A percentile compares a stretch with the other conserved stretches of the same genome.
Evolutionary conservation across 345 rosid genomes (phyloP).

Genomic region (Dipteronia sinensis): DNA sequence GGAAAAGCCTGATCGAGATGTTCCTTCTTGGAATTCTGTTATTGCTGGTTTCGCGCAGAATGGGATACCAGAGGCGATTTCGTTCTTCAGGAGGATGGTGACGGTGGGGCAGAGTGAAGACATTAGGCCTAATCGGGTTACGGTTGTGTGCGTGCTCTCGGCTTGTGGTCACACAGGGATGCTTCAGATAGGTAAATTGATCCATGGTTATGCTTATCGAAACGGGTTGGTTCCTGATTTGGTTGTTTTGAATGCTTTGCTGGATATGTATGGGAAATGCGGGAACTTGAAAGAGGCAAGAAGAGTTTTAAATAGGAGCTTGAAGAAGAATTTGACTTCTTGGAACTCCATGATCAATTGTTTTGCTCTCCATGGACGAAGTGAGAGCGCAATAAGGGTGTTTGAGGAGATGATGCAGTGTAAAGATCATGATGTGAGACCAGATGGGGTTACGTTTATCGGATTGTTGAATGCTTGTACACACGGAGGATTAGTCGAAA

Average conservation of each 20-base stretch:
- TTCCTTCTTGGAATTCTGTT: conserved; percentile 88
- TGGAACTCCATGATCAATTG: conserved; percentile 91
- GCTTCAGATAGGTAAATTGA: conserved; percentile 64
- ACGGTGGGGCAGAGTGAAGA: conserved; percentile 9
- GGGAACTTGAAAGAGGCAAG: conserved; percentile 66
- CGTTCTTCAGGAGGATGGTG: conserved; percentile 68
- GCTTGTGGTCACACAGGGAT: conserved; percentile 78
- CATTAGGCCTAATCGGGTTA: conserved; percentile 64
- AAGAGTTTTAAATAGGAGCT: conserved; percentile 45
- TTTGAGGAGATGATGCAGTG: conserved; percentile 67
- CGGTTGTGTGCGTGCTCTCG: conserved; percentile 66
- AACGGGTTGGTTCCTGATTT: conserved; percentile 39
- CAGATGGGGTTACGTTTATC: conserved; percentile 69
- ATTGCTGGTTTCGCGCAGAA: conserved; percentile 88
- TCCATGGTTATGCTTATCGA: conserved; percentile 65
- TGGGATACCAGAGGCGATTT: conserved; percentile 62
- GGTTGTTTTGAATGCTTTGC: conserved; percentile 61
- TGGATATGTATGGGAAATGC: conserved; percentile 89
- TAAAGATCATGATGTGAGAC: conserved; percentile 30
- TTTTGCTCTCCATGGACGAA: conserved; percentile 79
- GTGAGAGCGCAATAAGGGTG: conserved; percentile 44
- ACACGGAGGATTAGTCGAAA: conserved; percentile 71
- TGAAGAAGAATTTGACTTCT: conserved; percentile 52
- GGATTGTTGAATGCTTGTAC: conserved; percentile 82
- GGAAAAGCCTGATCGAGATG: conserved; percentile 79